Base-by-base conservation (phyloP, 352 stramenopile genomes). In the Globisporangium solare region DNA sequence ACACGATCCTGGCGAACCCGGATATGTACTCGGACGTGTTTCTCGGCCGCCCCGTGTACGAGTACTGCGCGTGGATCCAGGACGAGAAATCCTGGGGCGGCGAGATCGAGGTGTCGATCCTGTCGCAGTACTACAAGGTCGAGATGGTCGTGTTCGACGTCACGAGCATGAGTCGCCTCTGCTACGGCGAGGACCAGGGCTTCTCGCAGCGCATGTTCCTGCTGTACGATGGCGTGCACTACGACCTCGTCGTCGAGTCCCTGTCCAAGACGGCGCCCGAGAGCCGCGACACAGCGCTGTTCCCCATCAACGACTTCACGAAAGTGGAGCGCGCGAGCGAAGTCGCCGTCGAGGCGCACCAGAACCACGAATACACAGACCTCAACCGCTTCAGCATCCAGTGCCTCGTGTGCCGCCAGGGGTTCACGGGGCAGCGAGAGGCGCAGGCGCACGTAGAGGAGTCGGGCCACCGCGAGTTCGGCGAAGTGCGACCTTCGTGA, bases 81-180 rank as follows among this genome's bases (percentile, higher is more conserved):
- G 76, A 92, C 56, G 70, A 85, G 58, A 79, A 88, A 48, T 91
- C 83, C 7, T 95, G 85, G 85, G 85, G 83, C 32, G 85, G 85
- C 5, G 85, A 95, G 67, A 95, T 95, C 60, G 85, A 95, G 60
- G 55, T 95, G 24, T 92, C 81, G 17, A 93, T 95, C 49, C 54
- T 95, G 31, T 88, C 77, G n/a, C 69, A 69, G 40, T 75, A 82
- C 60, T 93, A 82, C 51, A 77, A 82, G 21, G 64, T 95, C 37
- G 83, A 95, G 54, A 92, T 91, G 57, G 80, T 93, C 18, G 83
- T 93, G 13, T 93, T 93, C 59, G 83, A 93, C 46, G 80, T 93
- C 31, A 91, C 79, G 47, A 90, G 83, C 56, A 93, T 93, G 83
- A 88, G 74, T 42, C 78, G 83, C 13, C 59, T 93, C 18, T 92